A percentile compares a stretch with the other conserved stretches of the same genome.
phyloP scores from a whole-genome alignment of 106 monocot genomes.

The Allium cepa region DNA sequence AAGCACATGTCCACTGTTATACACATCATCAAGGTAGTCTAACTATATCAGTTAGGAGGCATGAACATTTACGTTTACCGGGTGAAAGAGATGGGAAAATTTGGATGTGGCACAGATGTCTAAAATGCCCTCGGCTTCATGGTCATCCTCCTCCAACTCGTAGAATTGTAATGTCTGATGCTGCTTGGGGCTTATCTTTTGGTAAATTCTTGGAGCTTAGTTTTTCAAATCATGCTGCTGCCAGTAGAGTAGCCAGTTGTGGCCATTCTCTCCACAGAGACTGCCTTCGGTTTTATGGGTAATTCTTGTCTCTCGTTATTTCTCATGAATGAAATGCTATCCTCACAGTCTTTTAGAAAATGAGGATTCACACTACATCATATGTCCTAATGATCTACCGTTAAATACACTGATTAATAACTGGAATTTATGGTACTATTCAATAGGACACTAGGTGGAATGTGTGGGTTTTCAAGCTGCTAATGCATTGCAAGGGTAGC shows the following conservation, averaged over 20 bases:
- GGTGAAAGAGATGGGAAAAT: constrained; percentile 71
- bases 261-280: constrained; percentile 96
- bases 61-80: constrained; percentile 36
- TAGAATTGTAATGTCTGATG: constrained; percentile 79
- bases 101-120: constrained; percentile 86
- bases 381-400: too few species aligned
- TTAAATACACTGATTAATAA: too few species aligned
- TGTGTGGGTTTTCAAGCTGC: too few species aligned
- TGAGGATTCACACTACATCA: too few species aligned
- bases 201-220: constrained; percentile 86
- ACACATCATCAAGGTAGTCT: constrained; percentile 67
- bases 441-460: too few species aligned
- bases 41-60: constrained; percentile 66
- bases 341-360: too few species aligned
- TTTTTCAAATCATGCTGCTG: constrained; percentile 91
- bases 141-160: constrained; percentile 65
- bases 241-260: constrained; percentile 92
- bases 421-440: too few species aligned
- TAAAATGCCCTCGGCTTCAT: constrained; percentile 42
- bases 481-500: too few species aligned
- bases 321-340: too few species aligned
- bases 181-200: constrained; percentile 79
- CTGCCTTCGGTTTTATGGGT: constrained; percentile 98
- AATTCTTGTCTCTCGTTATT: constrained; percentile 7
- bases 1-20: constrained; percentile 74